A percentile compares a stretch with the other conserved stretches of the same genome.
Evolutionary conservation across 306 rosid species (phyloP).

Genomic region (Amphicarpaea edgeworthii): DNA sequence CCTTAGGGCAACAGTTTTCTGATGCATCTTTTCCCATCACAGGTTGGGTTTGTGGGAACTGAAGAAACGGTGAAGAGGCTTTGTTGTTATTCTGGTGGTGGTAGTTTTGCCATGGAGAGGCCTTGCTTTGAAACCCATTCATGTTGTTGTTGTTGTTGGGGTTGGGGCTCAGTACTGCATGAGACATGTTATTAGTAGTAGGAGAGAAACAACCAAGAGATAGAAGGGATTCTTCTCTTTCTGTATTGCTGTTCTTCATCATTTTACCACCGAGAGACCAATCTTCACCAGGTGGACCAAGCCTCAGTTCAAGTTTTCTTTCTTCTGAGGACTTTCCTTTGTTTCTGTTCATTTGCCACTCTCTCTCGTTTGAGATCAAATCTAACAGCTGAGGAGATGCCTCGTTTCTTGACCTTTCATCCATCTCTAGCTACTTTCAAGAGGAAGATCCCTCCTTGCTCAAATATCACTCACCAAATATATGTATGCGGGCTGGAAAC

Average conservation of each 20-base stretch:
- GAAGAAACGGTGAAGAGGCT: slow-evolving; percentile 63
- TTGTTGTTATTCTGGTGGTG: slow-evolving; percentile 41
- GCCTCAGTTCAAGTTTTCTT: slow-evolving; percentile 83
- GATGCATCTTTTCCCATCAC: slow-evolving; percentile 54
- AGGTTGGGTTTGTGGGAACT: slow-evolving; percentile 51
- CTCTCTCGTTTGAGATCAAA: slow-evolving; percentile 68
- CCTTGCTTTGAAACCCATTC: slow-evolving; percentile 49
- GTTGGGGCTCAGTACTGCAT: slow-evolving; percentile 33
- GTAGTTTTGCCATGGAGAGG: slow-evolving; percentile 56
- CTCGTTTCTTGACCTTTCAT: slow-evolving; percentile 63
- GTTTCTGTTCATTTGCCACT: slow-evolving; percentile 52
- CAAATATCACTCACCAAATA: slow-evolving; percentile 5
- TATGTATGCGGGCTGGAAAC: not conserved
- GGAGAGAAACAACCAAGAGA: slow-evolving; percentile 61
- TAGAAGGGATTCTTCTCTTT: slow-evolving; percentile 57
- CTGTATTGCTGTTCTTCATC: slow-evolving; percentile 39
- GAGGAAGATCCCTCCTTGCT: slow-evolving; percentile 1
- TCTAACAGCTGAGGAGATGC: slow-evolving; percentile 68
- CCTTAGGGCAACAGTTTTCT: slow-evolving; percentile 58
- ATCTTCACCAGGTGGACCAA: slow-evolving; percentile 85
- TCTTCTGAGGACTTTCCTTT: slow-evolving; percentile 69
- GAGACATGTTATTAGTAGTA: not conserved
- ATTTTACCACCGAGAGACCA: slow-evolving; percentile 51
- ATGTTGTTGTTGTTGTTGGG: no score
- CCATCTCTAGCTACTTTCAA: slow-evolving; percentile 50